Evolutionary conservation across 2,329 filamentous ascomycete genomes (phyloP), one percentile per base, ranked within the genome.

Genomic region (Aspergillus amoenus): DNA sequence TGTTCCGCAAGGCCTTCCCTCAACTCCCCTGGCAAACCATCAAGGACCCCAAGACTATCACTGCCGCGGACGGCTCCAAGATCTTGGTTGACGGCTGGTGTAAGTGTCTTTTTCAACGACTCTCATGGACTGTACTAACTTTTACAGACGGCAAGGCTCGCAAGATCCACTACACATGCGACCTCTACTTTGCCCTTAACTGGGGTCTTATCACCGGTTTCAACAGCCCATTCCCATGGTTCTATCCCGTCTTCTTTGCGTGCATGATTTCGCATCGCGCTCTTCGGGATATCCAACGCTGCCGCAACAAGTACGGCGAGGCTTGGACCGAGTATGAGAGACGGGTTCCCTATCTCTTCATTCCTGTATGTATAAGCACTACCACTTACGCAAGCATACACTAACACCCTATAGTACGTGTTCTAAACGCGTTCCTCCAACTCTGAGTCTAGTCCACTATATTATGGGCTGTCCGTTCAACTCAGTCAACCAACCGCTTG

Each of bases 1-100:
- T 88, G 52, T 79, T 85, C 72, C 89, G 92, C 67, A 90, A 88
- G 66, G 88, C 91, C 3, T 96, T 96, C 79, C 92, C 93, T 5
- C 90, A 93, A 74, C 83, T 96, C n/a, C 91, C 91, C 7, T 97
- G 91, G 88, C 89, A 90, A 73, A 88, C 87, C 4, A 75, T 96
- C 59, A 78, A 90, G 65, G 93, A 96, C 76, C 91, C 92, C 45
- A 87, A 88, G 73, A 87, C 83, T 42, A 93, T 96, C 72, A 81
- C 81, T 58, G 89, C 89, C 9, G 81, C 85, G 42, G 84, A 86
- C 57, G 90, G 89, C 56, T 89, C 91, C 68, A 87, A 86, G 60
- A 87, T 96, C 58, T 81, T 96, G 46, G 86, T 88, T 41, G 91
- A 95, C 68, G 92, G 92, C 39, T 96, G 92, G 91, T 94, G 80